Evolutionary conservation across 208 protist genomes (phyloP), one percentile per base, ranked within the genome.

Genomic region (Phytomonas francai): DNA sequence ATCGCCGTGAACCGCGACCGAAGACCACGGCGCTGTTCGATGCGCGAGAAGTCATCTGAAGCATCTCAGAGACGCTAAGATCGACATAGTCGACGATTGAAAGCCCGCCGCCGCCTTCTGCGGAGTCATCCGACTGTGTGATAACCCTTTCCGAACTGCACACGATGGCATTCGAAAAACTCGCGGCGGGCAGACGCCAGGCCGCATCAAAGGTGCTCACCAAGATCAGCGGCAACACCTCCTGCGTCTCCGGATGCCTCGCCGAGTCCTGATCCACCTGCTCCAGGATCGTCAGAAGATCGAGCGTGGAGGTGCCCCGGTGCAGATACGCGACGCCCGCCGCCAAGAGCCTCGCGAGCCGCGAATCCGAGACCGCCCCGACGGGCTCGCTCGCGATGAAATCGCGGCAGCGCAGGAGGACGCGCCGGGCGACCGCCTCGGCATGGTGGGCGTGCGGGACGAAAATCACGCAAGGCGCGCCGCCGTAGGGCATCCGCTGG

Each of bases 241-340:
- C 73, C 27, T 79, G 72, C 25, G 81, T 93, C 25, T 68, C 65
- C 22, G 83, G 79, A 66, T 89, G 79, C 16, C 73, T 25, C 14
- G 79, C 82, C 7, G 84, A 81, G 8, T 67, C 27, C 19, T 65
- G 33, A 14, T 92, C 85, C 29, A 96, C 64, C 29, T 68, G 58
- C 57, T 83, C 70, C 32, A 87, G 76, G 5, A 93, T 80, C 45
- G 73, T 72, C 9, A 89, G 67, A n/a, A 77, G 74, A 68, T 96
- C 91, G 12, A 85, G 59, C 32, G 81, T 69, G 33, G 68, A 80
- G 49, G 85, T 93, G 45, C 81, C 78, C 29, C 70, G 77, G 74
- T 92, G 83, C 65, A 96, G 64, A 73, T 89, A 92, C 34, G 73
- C 91, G 6, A 96, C 81, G 29, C 88, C 91, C 25, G 79, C 76